A percentile compares a stretch with the other conserved stretches of the same genome.
These are phyloP conservation scores for Picea sitchensis DNA, from an alignment of 75 land plant genomes.

Conservation along the genomic window DNA sequence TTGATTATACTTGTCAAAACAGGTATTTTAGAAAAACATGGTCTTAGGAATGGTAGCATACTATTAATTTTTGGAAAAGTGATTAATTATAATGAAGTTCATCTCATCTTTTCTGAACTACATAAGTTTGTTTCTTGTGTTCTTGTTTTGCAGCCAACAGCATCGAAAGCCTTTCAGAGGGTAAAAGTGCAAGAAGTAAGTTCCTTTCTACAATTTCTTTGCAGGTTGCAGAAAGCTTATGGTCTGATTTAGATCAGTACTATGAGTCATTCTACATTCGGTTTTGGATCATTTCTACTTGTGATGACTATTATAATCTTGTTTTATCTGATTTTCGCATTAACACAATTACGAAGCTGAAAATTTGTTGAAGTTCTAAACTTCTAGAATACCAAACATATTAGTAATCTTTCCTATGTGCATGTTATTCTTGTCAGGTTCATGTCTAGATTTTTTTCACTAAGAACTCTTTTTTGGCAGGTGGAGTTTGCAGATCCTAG, in stretches of 20 bases:
- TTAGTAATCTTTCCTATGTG: background rate
- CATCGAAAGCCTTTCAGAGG: conserved; percentile 48
- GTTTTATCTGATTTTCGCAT: background rate
- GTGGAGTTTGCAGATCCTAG: conserved; percentile 63
- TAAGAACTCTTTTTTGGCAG: conserved; percentile 10
- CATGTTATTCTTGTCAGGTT: background rate
- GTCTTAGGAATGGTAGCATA: too few relatives aligned
- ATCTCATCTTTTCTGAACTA: too few relatives aligned
- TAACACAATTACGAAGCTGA: background rate
- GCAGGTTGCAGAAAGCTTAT: too few relatives aligned
- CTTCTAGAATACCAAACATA: background rate
- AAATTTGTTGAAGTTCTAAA: too few relatives aligned
- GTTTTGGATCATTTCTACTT: too few relatives aligned
- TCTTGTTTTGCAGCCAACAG: conserved; percentile 39
- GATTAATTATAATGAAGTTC: too few relatives aligned
- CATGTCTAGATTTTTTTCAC: background rate
- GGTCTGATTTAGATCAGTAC: too few relatives aligned
- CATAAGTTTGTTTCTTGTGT: too few relatives aligned
- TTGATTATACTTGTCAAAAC: too few relatives aligned
- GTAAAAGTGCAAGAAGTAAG: conserved; percentile 39
- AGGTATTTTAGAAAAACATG: too few relatives aligned
- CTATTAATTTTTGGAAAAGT: too few relatives aligned
- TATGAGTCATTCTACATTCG: background rate
- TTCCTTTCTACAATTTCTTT: background rate
- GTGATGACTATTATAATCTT: too few relatives aligned